Base-by-base conservation (phyloP, 306 rosid genomes). In the Cotoneaster glaucophyllus region DNA sequence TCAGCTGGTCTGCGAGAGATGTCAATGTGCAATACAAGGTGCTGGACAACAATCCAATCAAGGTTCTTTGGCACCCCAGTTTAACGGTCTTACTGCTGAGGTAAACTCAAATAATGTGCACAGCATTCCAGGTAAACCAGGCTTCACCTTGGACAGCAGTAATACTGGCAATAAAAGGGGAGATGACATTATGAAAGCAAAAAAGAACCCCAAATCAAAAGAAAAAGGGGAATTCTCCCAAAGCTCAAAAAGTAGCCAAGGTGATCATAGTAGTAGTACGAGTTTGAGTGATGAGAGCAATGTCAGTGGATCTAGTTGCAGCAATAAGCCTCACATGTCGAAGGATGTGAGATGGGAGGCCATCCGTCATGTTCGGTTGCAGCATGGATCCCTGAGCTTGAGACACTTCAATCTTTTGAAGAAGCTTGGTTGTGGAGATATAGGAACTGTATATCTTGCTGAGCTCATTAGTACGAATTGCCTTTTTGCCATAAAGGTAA, bases 371-470 rank as follows among this genome's bases (percentile, higher is more conserved):
- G 92, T 85, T 68, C 82, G 74, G 70, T 71, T 86, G 87, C 93
- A 85, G 84, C 79, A 90, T 74, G 97, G 97, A 74, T 80, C 82
- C 41, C 79, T 95, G 86, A 84, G 96, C 74, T 82, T 95, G 84
- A 84, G 80, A 32, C 96, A 95, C 79, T 95, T 95, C 82, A 90
- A 95, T 81, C 97, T 95, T 76, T 81, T 95, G 81, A 92, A 84
- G 90, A 92, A 92, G 88, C 99, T 95, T 78, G 99, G 99, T 79
- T 92, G 97, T 74, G 99, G 99, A 64, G 99, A 95, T 85, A 95
- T 95, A 64, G 99, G 99, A 54, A 90, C 96, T 28, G 99, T 95
- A 52, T 95, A 95, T 89, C 99, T 92, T 76, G 97, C 99, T 5
- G 93, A 92, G 78, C 85, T 95, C 65, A 87, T 80, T 75, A 93